Percentiles rank a stretch among this genome's conserved stretches.
Conservation (phyloP, 2,329 filamentous ascomycete species). For the Chaetomium sp. region DNA sequence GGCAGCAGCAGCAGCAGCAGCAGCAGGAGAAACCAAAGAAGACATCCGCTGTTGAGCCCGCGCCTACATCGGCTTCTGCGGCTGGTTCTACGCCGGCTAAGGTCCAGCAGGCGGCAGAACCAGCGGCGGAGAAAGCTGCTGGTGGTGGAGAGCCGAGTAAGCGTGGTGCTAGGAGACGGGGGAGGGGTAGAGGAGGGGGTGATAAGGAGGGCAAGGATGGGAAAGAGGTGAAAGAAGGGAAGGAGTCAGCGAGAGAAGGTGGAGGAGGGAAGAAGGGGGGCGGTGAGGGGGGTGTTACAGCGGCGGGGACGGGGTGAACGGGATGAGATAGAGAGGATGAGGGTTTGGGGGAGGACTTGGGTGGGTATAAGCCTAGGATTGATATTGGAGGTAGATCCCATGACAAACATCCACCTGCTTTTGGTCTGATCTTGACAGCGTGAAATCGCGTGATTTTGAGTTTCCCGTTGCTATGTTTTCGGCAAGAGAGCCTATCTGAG, state of each 20-base stretch:
- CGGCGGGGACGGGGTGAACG: not conserved
- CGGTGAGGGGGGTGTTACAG: constrained; percentile 5
- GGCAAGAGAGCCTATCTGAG: no score
- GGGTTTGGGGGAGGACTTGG: not conserved
- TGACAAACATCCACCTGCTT: not conserved
- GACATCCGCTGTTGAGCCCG: not conserved
- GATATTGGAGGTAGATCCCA: not conserved
- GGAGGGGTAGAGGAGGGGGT: constrained; percentile 15
- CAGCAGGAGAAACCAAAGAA: not conserved
- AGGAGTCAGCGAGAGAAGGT: constrained; percentile 6
- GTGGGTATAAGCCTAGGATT: no score
- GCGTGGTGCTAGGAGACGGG: constrained; percentile 17
- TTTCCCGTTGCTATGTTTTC: no score
- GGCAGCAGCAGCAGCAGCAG: not conserved
- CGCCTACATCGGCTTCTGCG: not conserved
- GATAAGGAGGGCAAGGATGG: no score
- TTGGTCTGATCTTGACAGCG: no score
- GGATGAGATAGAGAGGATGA: not conserved
- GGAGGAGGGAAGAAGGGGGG: not conserved
- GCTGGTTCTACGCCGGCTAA: not conserved
- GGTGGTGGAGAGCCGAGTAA: constrained; percentile 6
- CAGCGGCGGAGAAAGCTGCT: constrained; percentile 5
- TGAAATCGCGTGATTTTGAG: no score
- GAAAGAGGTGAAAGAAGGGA: constrained; percentile 14
- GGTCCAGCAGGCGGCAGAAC: not conserved